Evolutionary conservation across 768 basidiomycete genomes (phyloP).

Genomic region (Coprinopsis marcescibilis): DNA sequence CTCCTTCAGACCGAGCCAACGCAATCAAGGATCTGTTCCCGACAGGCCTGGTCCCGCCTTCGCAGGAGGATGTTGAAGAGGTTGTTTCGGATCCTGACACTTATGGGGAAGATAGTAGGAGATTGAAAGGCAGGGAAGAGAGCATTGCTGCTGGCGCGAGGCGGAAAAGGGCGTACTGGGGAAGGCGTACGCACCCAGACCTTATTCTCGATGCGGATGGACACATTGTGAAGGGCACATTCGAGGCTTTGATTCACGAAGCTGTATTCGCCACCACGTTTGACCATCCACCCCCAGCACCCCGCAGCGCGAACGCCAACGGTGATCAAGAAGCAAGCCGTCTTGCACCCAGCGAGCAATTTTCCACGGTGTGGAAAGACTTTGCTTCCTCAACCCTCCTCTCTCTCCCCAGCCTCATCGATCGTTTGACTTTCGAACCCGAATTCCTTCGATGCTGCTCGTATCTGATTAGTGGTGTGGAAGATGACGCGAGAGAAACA

Average conservation of each 20-base stretch:
- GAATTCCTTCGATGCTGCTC: conserved; percentile 65
- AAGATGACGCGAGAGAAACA: conserved; percentile 33
- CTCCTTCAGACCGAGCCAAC: conserved; percentile 59
- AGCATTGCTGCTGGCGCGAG: conserved; percentile 19
- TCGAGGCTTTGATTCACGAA: conserved; percentile 80
- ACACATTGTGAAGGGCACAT: conserved; percentile 56
- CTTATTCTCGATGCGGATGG: conserved; percentile 36
- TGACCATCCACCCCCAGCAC: conserved; percentile 13
- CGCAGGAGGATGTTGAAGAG: conserved; percentile 32
- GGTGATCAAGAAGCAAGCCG: conserved; percentile 12
- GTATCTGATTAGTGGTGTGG: conserved; percentile 56
- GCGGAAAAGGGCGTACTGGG: conserved; percentile 74
- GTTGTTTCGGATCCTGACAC: conserved; percentile 15
- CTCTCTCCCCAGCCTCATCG: conserved; percentile 52
- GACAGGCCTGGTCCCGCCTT: conserved; percentile 49
- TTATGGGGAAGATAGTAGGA: conserved; percentile 23
- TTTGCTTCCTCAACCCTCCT: conserved; percentile 60
- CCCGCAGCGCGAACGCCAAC: no score
- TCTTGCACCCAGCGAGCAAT: no score
- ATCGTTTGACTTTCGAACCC: conserved; percentile 53
- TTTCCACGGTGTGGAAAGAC: conserved; percentile 45
- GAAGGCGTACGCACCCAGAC: conserved; percentile 68
- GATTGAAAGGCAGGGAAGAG: conserved; percentile 22
- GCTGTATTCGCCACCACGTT: conserved; percentile 74
- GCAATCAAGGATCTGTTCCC: conserved; percentile 76